These are phyloP conservation scores for Rhodotorula sp. DNA, from an alignment of 1,284 basidiomycete species.

Conservation along the genomic window DNA sequence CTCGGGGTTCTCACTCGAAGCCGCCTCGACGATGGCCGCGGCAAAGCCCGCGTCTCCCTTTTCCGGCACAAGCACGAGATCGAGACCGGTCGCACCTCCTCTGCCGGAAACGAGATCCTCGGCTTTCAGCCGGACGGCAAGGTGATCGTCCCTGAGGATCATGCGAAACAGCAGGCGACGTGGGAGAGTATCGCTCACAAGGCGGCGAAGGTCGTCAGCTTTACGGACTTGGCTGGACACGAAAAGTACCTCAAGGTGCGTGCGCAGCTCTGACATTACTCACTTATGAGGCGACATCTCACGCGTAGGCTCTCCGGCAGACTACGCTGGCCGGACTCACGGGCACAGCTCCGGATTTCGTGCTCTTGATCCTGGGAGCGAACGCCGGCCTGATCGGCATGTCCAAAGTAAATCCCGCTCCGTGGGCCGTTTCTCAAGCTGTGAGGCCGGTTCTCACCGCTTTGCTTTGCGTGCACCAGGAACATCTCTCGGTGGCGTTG, in stretches of 20 bases:
- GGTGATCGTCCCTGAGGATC: constrained; percentile 32
- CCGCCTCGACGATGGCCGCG: constrained; percentile 88
- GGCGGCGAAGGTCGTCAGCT: constrained; percentile 77
- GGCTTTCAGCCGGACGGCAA: constrained; percentile 72
- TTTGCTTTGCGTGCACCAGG: constrained; percentile 46
- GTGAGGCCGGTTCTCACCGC: neutral
- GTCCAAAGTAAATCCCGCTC: constrained; percentile 64
- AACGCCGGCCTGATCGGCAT: constrained; percentile 95
- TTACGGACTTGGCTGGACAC: constrained; percentile 42
- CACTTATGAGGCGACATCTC: neutral
- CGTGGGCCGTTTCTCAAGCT: neutral
- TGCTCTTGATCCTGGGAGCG: constrained; percentile 91
- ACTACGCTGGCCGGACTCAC: constrained; percentile 94
- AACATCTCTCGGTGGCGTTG: constrained; percentile 90
- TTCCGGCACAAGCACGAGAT: constrained; percentile 98
- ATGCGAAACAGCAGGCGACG: constrained; percentile 67
- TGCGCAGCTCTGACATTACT: too few relatives aligned
- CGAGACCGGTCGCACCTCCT: constrained; percentile 86
- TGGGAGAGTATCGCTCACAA: constrained; percentile 96
- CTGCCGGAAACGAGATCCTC: constrained; percentile 61
- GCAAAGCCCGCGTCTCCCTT: constrained; percentile 83
- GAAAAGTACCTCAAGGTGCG: constrained; percentile 23
- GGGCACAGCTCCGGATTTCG: constrained; percentile 90
- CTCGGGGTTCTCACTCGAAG: constrained; percentile 68
- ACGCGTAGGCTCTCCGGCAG: constrained; percentile 49